Conservation (phyloP, 768 basidiomycete genomes). For the Amanita fuliginea region DNA sequence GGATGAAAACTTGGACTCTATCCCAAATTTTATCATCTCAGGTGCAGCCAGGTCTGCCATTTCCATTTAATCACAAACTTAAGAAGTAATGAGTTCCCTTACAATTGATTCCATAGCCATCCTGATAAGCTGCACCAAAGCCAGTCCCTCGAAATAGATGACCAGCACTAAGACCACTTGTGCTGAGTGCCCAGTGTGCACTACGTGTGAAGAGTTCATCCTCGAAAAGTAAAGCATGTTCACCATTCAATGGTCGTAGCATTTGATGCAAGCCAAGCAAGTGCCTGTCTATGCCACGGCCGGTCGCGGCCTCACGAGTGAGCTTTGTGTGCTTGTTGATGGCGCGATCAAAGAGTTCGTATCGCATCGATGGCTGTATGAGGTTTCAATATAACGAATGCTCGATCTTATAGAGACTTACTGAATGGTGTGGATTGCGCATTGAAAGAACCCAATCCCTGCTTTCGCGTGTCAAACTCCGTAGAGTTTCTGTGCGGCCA, state of each 20-base stretch:
- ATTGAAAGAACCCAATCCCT: slow-evolving; percentile 71
- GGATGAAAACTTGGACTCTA: slow-evolving; percentile 79
- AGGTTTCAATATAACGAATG: background rate
- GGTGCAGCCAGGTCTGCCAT: slow-evolving; percentile 68
- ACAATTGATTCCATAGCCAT: slow-evolving; percentile 96
- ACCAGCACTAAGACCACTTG: slow-evolving; percentile 83
- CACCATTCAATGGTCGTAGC: slow-evolving; percentile 41
- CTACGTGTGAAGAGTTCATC: slow-evolving; percentile 68
- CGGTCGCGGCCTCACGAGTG: slow-evolving; percentile 69
- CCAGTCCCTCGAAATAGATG: slow-evolving; percentile 84
- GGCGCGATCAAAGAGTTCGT: slow-evolving; percentile 52
- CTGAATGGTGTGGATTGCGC: slow-evolving; percentile 41
- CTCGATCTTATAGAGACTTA: slow-evolving; percentile 16
- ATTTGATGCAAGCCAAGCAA: slow-evolving; percentile 74
- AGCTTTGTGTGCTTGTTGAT: slow-evolving; percentile 59
- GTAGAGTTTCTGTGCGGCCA: slow-evolving; percentile 86
- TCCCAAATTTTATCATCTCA: slow-evolving; percentile 78
- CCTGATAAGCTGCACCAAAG: slow-evolving; percentile 71
- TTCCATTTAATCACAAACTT: background rate
- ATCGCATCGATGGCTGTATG: slow-evolving; percentile 24
- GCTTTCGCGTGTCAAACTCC: slow-evolving; percentile 63
- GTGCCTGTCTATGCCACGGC: slow-evolving; percentile 83
- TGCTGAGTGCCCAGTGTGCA: slow-evolving; percentile 80
- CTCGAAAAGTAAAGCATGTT: slow-evolving; percentile 55
- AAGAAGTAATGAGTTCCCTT: slow-evolving; percentile 29